phyloP scores from a whole-genome alignment of 192 early-diverging fungal genomes.

The Backusella sp. region DNA sequence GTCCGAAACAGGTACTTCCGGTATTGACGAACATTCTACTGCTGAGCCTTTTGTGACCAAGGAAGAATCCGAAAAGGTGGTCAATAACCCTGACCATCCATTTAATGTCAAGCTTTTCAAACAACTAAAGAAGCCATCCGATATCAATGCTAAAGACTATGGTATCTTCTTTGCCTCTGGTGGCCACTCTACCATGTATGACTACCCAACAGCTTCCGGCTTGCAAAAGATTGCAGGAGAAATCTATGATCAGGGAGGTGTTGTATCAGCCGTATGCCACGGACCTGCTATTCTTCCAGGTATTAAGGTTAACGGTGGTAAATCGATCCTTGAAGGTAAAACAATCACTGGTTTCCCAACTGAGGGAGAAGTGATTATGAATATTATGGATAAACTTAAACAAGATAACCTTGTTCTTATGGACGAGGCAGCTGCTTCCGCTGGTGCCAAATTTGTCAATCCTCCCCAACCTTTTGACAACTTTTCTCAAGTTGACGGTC shows the following conservation, averaged over 20 bases:
- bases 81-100: constrained; percentile 38
- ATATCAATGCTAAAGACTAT: constrained; percentile 45
- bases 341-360: constrained; percentile 74
- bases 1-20: constrained; percentile 51
- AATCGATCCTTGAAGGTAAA: constrained; percentile 58
- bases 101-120: constrained; percentile 42
- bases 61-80: constrained; percentile 35
- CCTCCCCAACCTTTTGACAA: constrained; percentile 17
- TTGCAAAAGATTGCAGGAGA: constrained; percentile 50
- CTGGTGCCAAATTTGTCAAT: constrained; percentile 24
- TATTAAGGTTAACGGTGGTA: constrained; percentile 57
- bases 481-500: constrained; percentile 53
- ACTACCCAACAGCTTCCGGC: constrained; percentile 46
- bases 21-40: constrained; percentile 51
- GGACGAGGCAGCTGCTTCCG: constrained; percentile 32
- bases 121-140: constrained; percentile 43
- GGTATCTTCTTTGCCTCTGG: constrained; percentile 56
- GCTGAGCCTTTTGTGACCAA: constrained; percentile 39
- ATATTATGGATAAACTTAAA: constrained; percentile 40
- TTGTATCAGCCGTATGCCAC: constrained; percentile 59
- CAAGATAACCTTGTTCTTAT: constrained; percentile 39
- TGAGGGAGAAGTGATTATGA: constrained; percentile 58
- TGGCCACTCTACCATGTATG: constrained; percentile 52
- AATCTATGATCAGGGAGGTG: constrained; percentile 51
- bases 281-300: constrained; percentile 67